Base-by-base conservation (phyloP, 352 stramenopile species). In the Ophiocytium majus region DNA sequence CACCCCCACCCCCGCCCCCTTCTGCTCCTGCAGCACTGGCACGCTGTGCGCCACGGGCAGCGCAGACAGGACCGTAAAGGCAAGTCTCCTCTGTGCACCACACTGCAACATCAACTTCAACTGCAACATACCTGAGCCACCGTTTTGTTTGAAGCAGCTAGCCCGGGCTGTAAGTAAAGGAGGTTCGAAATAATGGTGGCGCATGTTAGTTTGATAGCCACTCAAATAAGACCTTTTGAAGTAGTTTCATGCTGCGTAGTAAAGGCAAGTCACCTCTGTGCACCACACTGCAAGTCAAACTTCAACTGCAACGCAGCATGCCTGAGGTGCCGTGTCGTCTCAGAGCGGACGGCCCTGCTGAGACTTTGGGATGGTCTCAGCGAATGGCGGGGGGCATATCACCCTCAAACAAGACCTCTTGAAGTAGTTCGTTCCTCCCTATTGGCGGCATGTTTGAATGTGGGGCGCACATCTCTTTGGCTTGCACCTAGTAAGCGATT, bases 21-120 rank as follows among this genome's bases (percentile, higher is more conserved):
- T n/a, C 32, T 75, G n/a, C 32, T 37, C 32, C 64, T 35, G 82
- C 89, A 92, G 92, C 28, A 93, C 94, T 32, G 94, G 94, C 57
- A 97, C 93, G 78, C 89, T 99, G 83, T 90, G 99, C 9, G 96
- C 96, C 9, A 99, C 97, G 0, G 97, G 95, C 85, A 96, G 95
- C 32, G 95, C 96, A 36, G 97, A 99, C 90, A 95, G 95, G 75
- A 93, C 92, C 0, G 95, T 98, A 63, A 97, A 98, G 83, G 66
- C 14, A 78, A 17, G 66, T 78, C 43, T 57, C 14, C 43, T 57
- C 5, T 57, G 14, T 57, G 43, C 43, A 57, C 14, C 43, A 57
- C 5, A 57, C 43, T 14, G 5, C 43, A 57, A 57, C 43, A 14
- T 57, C 5, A 14, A 5, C 43, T 57, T 57, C 5, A 57, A 14